phyloP scores from a whole-genome alignment of 2,329 filamentous ascomycete species.

The Penicillium verrucosum region DNA sequence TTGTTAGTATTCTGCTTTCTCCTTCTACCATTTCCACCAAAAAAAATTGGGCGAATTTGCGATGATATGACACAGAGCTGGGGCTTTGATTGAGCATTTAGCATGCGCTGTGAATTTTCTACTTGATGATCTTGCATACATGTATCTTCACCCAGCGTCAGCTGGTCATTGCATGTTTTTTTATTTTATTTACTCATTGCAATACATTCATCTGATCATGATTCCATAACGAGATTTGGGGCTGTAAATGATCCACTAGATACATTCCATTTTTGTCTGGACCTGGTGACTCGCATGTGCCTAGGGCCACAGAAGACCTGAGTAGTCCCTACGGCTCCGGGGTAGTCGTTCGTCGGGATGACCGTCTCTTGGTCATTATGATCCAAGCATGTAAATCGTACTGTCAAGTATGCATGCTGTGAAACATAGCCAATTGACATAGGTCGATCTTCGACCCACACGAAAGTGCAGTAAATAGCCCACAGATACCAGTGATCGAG shows the following conservation, averaged over 20 bases:
- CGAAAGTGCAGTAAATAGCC: background rate
- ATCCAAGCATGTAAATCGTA: background rate
- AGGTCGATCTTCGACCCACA: constrained; percentile 1
- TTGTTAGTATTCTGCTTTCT: constrained; percentile 23
- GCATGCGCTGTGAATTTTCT: constrained; percentile 35
- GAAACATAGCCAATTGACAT: constrained; percentile 3
- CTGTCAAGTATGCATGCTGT: background rate
- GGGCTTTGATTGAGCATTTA: constrained; percentile 36
- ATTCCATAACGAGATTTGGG: background rate
- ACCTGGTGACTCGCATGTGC: background rate
- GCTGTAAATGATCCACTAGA: background rate
- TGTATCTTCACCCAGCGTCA: constrained; percentile 11
- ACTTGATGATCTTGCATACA: constrained; percentile 19
- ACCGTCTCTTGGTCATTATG: background rate
- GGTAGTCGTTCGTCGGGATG: background rate
- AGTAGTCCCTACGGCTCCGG: background rate
- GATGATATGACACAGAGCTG: constrained; percentile 23
- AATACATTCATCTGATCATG: constrained; percentile 4
- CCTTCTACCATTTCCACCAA: constrained; percentile 11
- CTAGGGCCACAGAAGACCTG: background rate
- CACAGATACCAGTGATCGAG: background rate
- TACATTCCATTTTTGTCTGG: background rate
- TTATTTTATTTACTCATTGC: background rate
- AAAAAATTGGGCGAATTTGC: constrained; percentile 18
- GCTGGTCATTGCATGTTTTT: constrained; percentile 9